Base-by-base conservation (phyloP, 2,329 filamentous ascomycete species). In the Fusarium pseudocircinatum region DNA sequence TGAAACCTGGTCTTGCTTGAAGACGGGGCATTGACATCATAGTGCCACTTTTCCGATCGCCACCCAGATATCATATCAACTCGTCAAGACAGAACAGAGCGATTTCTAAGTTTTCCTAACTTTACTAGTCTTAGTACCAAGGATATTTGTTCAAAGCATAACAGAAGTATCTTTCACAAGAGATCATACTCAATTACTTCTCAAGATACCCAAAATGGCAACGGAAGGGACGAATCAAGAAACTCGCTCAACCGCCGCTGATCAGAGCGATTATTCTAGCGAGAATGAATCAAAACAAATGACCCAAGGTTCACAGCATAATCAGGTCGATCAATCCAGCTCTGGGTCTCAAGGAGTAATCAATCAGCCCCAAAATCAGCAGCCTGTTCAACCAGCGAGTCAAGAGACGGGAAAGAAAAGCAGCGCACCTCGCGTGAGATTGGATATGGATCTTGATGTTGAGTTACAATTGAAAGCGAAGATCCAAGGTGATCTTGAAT, bases 381-480 rank as follows among this genome's bases (percentile, higher is more conserved):
- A 70, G 11, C 42, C 47, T 4, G 13, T 32, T 5, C 64, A 67
- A 14, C 8, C 36, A 42, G 26, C 26, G 16, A 43, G 20, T 12
- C 39, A 72, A 37, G 32, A 58, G 30, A 22, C 52, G 6, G 39
- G 9, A 13, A 52, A 67, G 44, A 72, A 72, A 47, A 69, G 59
- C 11, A 63, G 68, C 3, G 68, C 68, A 18, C 68, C 69, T 9
- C 43, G 68, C 10, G 63, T 72, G 16, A 72, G 30, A 16, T 30
- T 72, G 7, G 68, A 72, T 9, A 72, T 72, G 68, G 69, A 72
- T 20, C 50, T 72, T 1, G 69, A 72, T 37, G 32, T 72, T 16
- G 69, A 72, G 26, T 22, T 72, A 11, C 30, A 72, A 22, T 44
- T 72, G 2, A 72, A 72, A 47, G 69, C 68, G 9, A 72, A 72